phyloP scores from a whole-genome alignment of 2,329 filamentous ascomycete genomes.

The Talaromyces funiculosus region DNA sequence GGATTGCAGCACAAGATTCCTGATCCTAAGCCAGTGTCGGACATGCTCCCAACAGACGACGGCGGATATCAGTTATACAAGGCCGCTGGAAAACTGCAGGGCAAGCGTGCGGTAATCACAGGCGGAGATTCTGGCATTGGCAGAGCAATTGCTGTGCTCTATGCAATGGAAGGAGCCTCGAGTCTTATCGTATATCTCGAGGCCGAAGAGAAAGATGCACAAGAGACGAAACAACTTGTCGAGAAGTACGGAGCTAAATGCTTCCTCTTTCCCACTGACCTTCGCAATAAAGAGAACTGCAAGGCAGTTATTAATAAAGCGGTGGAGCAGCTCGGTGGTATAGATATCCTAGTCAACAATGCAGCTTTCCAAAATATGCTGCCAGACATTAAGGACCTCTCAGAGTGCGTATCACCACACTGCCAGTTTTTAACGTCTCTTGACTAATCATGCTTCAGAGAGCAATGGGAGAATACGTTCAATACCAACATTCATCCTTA shows the following conservation, averaged over 20 bases:
- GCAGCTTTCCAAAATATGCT: constrained; percentile 70
- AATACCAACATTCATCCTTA: constrained; percentile 76
- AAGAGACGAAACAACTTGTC: constrained; percentile 66
- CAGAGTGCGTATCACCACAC: constrained; percentile 49
- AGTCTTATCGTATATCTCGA: constrained; percentile 68
- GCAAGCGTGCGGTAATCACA: constrained; percentile 72
- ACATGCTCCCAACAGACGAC: constrained; percentile 62
- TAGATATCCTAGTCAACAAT: constrained; percentile 66
- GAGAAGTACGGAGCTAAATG: constrained; percentile 63
- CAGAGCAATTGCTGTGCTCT: constrained; percentile 67
- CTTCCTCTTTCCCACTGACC: constrained; percentile 58
- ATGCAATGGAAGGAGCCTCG: constrained; percentile 74
- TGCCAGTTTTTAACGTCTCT: too few relatives aligned
- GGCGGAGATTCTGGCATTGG: constrained; percentile 78
- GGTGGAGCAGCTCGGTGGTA: constrained; percentile 57
- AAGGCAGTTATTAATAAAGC: constrained; percentile 63
- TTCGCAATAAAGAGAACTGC: constrained; percentile 63
- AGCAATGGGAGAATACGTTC: constrained; percentile 76
- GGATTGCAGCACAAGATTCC: constrained; percentile 53
- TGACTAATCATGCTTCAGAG: constrained; percentile 37
- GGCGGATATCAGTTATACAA: constrained; percentile 66
- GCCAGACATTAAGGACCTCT: constrained; percentile 63
- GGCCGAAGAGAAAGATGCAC: constrained; percentile 69
- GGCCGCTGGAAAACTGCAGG: constrained; percentile 68
- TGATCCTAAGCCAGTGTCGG: constrained; percentile 54